phyloP scores from a whole-genome alignment of 2,329 filamentous ascomycete genomes.

The Epichloe gansuensis region DNA sequence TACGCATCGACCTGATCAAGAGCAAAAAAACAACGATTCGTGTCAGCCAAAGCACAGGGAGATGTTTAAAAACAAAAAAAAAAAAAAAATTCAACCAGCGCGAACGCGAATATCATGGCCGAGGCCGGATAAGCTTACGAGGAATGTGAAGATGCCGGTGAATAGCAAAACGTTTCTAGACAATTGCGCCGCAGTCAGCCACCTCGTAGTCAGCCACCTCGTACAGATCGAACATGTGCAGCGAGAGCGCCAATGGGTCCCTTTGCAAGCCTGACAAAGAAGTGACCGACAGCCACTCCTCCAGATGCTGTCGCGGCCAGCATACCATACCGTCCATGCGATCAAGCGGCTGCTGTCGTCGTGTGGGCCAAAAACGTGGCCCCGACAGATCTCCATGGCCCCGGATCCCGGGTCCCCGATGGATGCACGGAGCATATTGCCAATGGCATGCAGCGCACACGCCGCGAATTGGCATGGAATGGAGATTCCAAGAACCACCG shows the following conservation, averaged over 20 bases:
- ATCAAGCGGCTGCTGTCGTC: neutral
- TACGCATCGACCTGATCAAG: conserved; percentile 55
- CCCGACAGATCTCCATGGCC: conserved; percentile 4
- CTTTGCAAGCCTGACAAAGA: conserved; percentile 17
- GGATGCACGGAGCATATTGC: neutral
- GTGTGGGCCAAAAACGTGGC: conserved; percentile 4
- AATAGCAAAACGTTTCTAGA: conserved; percentile 64
- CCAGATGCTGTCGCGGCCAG: neutral
- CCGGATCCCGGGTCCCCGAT: neutral
- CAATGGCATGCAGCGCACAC: neutral
- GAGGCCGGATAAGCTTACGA: conserved; percentile 43
- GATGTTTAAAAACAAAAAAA: neutral
- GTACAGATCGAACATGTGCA: conserved; percentile 1
- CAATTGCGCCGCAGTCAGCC: conserved; percentile 15
- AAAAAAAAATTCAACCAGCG: neutral
- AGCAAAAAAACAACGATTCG: neutral
- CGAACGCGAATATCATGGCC: too few species aligned
- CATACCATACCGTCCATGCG: neutral
- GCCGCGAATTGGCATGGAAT: neutral
- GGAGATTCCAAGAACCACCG: neutral
- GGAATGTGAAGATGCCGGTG: conserved; percentile 77
- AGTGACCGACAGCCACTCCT: conserved; percentile 16
- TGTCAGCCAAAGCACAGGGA: neutral
- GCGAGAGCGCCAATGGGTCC: neutral
- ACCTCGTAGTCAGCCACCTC: conserved; percentile 15